These are phyloP conservation scores for Pythium pyrilobum DNA, from an alignment of 352 stramenopile genomes.

Conservation along the genomic window DNA sequence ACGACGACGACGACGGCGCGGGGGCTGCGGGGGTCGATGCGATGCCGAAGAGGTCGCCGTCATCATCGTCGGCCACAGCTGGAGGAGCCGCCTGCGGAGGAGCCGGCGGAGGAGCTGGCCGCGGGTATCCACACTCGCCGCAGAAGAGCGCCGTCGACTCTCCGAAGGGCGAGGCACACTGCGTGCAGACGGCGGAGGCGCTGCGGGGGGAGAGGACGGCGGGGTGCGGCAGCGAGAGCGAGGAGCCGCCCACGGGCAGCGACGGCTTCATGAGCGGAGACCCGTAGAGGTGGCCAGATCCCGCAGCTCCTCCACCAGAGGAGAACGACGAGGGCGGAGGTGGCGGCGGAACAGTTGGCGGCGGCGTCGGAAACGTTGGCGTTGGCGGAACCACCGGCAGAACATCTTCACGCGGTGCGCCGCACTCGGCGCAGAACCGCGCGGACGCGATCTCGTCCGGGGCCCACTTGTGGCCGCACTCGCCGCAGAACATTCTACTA, in stretches of 20 bases:
- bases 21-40: too few species aligned
- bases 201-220: constrained; percentile 3
- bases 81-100: not conserved
- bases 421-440: constrained; percentile 81
- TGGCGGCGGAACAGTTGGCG: constrained; percentile 13
- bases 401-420: constrained; percentile 59
- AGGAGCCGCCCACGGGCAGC: constrained; percentile 10
- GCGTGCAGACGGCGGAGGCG: constrained; percentile 23
- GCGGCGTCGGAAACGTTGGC: constrained; percentile 13
- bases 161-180: constrained; percentile 47
- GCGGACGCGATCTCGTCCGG: constrained; percentile 72
- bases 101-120: constrained; percentile 14
- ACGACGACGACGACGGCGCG: constrained; percentile 17
- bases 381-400: constrained; percentile 14
- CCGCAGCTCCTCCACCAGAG: not conserved
- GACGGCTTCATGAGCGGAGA: constrained; percentile 17
- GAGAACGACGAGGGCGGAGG: not conserved
- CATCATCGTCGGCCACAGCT: constrained; percentile 22
- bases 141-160: constrained; percentile 62
- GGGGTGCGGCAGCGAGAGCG: not conserved
- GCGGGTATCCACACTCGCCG: constrained; percentile 64
- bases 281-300: constrained; percentile 10
- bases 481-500: constrained; percentile 68
- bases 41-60: constrained; percentile 55
- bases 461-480: constrained; percentile 78